Conservation (phyloP, 805 yeast genomes). For the Cyberlindnera euphorbiiphila region DNA sequence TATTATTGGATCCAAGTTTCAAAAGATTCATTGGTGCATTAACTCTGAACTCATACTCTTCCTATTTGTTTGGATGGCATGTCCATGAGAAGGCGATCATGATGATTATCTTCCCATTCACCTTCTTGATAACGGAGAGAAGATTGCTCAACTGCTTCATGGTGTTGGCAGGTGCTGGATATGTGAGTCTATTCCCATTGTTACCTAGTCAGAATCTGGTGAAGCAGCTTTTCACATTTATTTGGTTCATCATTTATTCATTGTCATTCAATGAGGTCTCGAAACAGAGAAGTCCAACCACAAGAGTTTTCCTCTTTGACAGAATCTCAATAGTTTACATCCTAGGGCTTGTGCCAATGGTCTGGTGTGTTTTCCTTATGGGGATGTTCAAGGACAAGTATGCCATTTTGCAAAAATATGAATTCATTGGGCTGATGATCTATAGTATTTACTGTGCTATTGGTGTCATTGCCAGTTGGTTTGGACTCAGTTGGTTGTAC, state of each 20-base stretch:
- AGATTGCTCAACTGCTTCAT: constrained; percentile 69
- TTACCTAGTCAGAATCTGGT: constrained; percentile 75
- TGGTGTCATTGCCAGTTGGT: constrained; percentile 85
- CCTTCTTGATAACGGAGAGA: constrained; percentile 69
- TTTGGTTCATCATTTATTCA: constrained; percentile 80
- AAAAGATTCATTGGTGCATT: constrained; percentile 79
- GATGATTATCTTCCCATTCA: constrained; percentile 81
- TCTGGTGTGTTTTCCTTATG: constrained; percentile 42
- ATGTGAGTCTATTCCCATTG: constrained; percentile 84
- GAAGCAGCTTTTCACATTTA: constrained; percentile 70
- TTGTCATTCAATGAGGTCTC: constrained; percentile 70
- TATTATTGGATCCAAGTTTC: constrained; percentile 66
- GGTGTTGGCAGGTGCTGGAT: constrained; percentile 73
- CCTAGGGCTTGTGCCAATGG: constrained; percentile 62
- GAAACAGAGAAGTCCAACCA: constrained; percentile 31
- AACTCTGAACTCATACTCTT: constrained; percentile 85
- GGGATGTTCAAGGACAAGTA: constrained; percentile 56
- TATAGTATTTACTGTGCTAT: constrained; percentile 82
- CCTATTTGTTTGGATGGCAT: constrained; percentile 96
- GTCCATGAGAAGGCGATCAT: constrained; percentile 98
- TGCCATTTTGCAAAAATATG: constrained; percentile 51
- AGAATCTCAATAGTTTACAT: constrained; percentile 64
- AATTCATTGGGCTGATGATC: constrained; percentile 76
- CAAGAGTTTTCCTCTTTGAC: constrained; percentile 63
- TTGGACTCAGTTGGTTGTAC: constrained; percentile 83